phyloP scores from a whole-genome alignment of 805 yeast species.

The Yarrowia sp. region DNA sequence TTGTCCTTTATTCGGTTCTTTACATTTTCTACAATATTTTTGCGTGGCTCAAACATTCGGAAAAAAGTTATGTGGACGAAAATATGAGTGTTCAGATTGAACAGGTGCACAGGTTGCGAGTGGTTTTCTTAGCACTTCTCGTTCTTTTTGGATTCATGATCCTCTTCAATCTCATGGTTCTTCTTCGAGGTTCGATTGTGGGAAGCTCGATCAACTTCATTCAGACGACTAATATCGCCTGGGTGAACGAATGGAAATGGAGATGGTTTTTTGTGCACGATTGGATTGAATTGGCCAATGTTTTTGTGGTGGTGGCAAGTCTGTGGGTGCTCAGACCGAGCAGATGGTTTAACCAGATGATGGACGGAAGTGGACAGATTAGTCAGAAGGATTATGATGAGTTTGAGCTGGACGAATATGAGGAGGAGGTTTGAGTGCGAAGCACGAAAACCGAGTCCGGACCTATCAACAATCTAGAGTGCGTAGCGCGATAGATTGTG shows the following conservation, averaged over 20 bases:
- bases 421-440: background rate
- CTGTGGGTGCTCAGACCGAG: constrained; percentile 23
- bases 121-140: background rate
- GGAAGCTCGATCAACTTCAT: constrained; percentile 6
- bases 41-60: constrained; percentile 20
- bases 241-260: constrained; percentile 30
- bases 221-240: constrained; percentile 15
- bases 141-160: constrained; percentile 5
- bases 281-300: constrained; percentile 30
- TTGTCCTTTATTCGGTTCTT: constrained; percentile 4
- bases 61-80: constrained; percentile 19
- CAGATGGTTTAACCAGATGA: constrained; percentile 36
- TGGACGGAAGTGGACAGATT: constrained; percentile 34
- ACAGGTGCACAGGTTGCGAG: background rate
- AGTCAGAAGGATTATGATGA: constrained; percentile 31
- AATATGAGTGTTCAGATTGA: constrained; percentile 27
- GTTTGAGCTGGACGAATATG: constrained; percentile 30
- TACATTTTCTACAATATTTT: constrained; percentile 16
- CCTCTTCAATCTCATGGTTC: constrained; percentile 19
- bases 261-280: constrained; percentile 37
- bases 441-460: too few species aligned
- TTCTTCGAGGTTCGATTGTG: constrained; percentile 16
- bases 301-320: background rate
- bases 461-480: background rate
- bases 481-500: background rate